Evolutionary conservation across 2,329 filamentous ascomycete genomes (phyloP).

Genomic region (Sclerotinia trifoliorum): DNA sequence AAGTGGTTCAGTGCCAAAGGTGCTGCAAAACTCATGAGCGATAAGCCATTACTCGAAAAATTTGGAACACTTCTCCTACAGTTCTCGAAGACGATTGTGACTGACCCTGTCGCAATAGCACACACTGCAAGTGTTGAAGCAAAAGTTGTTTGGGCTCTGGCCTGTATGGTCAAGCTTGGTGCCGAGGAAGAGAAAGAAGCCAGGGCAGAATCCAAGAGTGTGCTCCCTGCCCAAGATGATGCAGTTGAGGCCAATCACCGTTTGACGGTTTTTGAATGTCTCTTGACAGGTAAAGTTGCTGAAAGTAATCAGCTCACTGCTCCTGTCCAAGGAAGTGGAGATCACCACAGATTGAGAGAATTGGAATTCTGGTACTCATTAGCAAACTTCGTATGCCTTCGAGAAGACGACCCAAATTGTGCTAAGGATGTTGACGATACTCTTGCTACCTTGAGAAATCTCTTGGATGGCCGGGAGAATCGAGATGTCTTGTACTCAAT

Average conservation of each 20-base stretch:
- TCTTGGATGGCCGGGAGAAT: constrained; percentile 80
- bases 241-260: constrained; percentile 64
- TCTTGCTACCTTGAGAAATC: constrained; percentile 62
- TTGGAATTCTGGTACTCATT: constrained; percentile 81
- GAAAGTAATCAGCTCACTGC: constrained; percentile 55
- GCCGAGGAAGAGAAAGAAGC: constrained; percentile 37
- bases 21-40: constrained; percentile 46
- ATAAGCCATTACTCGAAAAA: constrained; percentile 61
- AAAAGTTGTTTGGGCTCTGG: constrained; percentile 59
- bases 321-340: constrained; percentile 49
- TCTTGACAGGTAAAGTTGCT: constrained; percentile 72
- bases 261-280: constrained; percentile 70
- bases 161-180: constrained; percentile 44
- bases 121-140: constrained; percentile 56
- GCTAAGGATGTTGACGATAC: constrained; percentile 63
- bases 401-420: constrained; percentile 57
- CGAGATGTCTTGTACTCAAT: constrained; percentile 89
- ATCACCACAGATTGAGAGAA: constrained; percentile 59
- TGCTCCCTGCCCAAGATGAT: constrained; percentile 56
- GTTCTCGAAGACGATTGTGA: constrained; percentile 48
- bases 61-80: constrained; percentile 64
- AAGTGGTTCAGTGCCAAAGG: constrained; percentile 68
- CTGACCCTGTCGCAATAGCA: constrained; percentile 53
- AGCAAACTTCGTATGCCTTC: constrained; percentile 67
- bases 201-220: constrained; percentile 39